phyloP scores from a whole-genome alignment of 164 flowering plant genomes.

The Hamamelis virginiana region DNA sequence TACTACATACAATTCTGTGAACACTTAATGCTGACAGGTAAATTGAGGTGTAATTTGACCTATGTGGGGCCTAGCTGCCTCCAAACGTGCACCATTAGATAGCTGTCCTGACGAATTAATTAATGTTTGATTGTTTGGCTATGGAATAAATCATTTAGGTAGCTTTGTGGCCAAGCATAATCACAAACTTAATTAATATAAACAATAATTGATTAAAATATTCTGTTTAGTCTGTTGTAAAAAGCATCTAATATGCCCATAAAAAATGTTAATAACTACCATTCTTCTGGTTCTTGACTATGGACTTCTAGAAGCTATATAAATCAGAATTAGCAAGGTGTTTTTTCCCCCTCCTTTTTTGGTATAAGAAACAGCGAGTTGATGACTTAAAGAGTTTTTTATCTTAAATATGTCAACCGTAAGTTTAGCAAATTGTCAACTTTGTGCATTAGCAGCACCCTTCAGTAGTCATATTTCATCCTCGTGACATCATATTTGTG shows the following conservation, averaged over 20 bases:
- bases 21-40: constrained; percentile 5
- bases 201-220: neutral
- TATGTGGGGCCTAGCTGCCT: neutral
- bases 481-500: neutral
- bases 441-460: neutral
- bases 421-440: neutral
- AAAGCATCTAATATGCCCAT: no score
- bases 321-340: neutral
- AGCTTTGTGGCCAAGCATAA: constrained; percentile 14
- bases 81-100: neutral
- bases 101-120: constrained; percentile 3
- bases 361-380: no score
- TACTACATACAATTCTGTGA: neutral
- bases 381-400: neutral
- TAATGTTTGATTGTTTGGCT: constrained; percentile 1
- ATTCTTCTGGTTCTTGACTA: neutral
- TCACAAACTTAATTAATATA: neutral
- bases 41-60: constrained; percentile 1
- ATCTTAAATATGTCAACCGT: neutral
- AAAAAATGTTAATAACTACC: neutral
- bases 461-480: neutral
- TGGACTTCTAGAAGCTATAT: neutral
- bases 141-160: neutral
- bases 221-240: neutral
- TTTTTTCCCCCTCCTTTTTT: no score